Conservation (phyloP, 192 early-diverging fungal species). For the Funneliformis geosporum region DNA sequence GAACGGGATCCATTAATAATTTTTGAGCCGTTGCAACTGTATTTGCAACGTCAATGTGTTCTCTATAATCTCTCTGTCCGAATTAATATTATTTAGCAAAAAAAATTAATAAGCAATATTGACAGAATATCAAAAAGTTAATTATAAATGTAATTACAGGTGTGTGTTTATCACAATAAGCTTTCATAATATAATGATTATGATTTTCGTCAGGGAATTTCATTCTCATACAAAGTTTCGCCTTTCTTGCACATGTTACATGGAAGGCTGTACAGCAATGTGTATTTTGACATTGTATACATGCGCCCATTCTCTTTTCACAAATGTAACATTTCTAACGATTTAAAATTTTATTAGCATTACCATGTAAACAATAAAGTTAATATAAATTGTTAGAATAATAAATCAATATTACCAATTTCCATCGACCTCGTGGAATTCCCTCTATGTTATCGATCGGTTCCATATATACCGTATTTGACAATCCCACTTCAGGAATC, state of each 20-base stretch:
- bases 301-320: constrained; percentile 77
- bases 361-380: too few relatives aligned
- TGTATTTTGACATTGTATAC: constrained; percentile 92
- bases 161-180: constrained; percentile 90
- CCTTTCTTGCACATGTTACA: constrained; percentile 87
- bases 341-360: constrained; percentile 3
- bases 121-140: not conserved
- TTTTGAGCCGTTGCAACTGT: constrained; percentile 38
- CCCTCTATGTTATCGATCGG: constrained; percentile 91
- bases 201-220: constrained; percentile 56
- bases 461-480: constrained; percentile 96
- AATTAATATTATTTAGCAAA: not conserved
- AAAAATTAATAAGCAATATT: not conserved
- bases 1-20: constrained; percentile 29
- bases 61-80: constrained; percentile 52
- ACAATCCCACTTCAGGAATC: constrained; percentile 91
- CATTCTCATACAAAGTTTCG: constrained; percentile 86
- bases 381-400: too few relatives aligned
- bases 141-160: constrained; percentile 55
- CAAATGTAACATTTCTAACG: constrained; percentile 80
- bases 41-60: constrained; percentile 47
- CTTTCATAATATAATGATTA: constrained; percentile 61
- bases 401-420: constrained; percentile 51
- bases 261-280: constrained; percentile 93
- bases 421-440: constrained; percentile 89